Base-by-base conservation (phyloP, 176 grass and related monocot species). In the Calamus simplicifolius region DNA sequence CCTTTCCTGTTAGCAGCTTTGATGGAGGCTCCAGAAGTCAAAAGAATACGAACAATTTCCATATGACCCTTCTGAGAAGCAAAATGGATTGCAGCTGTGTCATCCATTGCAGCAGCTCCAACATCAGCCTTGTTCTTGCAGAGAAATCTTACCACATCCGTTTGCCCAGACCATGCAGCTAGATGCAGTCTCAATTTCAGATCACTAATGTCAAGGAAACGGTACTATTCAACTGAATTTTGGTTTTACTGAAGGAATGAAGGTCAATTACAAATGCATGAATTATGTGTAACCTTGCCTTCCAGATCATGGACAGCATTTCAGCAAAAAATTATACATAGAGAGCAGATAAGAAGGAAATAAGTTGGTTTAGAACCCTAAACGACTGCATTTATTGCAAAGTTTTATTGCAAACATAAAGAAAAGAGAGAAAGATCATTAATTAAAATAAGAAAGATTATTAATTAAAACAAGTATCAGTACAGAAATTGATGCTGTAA, bases 1-100 rank as follows among this genome's bases (percentile, higher is more conserved):
- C 87, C 84, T 82, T 97, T 97, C 70, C 93, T 85, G 62, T 91
- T 97, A 67, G 77, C 77, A n/a, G 87, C 73, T 80, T 88, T 97
- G 62, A 80, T 66, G 28, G 93, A 80, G 54, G 78, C 84, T 27
- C 93, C 87, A 14, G 75, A 82, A 4, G 81, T 52, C 59, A 88
- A 57, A 16, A 97, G 81, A 54, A 78, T 66, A 56, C 86, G 84
- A 48, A 78, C 73, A 12, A 77, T 69, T 58, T 97, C 93, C 26
- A 83, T 18, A 74, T 88, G 93, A 56, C 93, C 93, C 78, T 97
- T 97, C 82, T 97, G 93, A 25, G 71, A 90, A 35, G 93, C 87
- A 58, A 97, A 97, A 83, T 97, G 93, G 50, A 97, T 85, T 1
- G 84, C 93, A 35, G 74, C 65, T 0, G 84, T 97, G 66, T 97